These are phyloP conservation scores for Claviceps pazoutovae DNA, from an alignment of 2,329 filamentous ascomycete species.

Conservation along the genomic window DNA sequence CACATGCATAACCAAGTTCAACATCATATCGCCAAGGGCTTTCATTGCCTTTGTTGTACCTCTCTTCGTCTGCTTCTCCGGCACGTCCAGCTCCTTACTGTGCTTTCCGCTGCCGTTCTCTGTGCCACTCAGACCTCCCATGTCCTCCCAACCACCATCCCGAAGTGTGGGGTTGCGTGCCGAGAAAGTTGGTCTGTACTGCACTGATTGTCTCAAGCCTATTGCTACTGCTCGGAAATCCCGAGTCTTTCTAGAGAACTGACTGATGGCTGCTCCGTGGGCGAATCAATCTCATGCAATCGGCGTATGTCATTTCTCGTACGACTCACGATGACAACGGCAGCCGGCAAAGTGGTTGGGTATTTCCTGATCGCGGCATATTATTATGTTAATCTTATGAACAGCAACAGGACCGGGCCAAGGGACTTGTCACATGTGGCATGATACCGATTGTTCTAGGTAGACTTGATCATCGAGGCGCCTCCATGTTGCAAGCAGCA, in stretches of 20 bases:
- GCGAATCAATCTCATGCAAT: not conserved
- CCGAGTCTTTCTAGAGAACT: not conserved
- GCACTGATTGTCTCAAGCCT: not conserved
- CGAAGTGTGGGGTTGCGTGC: slow-evolving; percentile 1
- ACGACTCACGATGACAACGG: not conserved
- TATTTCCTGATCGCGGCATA: too few species aligned
- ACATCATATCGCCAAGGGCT: not conserved
- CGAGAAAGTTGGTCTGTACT: slow-evolving; percentile 1
- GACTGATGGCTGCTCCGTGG: not conserved
- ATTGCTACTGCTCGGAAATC: not conserved
- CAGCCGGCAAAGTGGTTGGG: not conserved
- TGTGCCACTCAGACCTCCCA: not conserved
- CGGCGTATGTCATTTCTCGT: not conserved
- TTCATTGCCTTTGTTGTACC: not conserved
- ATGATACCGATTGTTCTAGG: not conserved
- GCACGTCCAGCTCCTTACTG: not conserved
- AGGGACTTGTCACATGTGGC: not conserved
- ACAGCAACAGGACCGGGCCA: too few species aligned
- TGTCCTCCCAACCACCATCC: not conserved
- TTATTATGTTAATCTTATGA: too few species aligned
- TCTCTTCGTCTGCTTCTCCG: not conserved
- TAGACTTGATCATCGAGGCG: not conserved
- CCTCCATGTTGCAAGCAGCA: not conserved
- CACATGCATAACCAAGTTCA: not conserved
- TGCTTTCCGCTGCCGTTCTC: not conserved